A percentile compares a stretch with the other conserved stretches of the same genome.
These are phyloP conservation scores for Pseudozyma sp. DNA, from an alignment of 1,284 basidiomycete genomes.

Conservation along the genomic window DNA sequence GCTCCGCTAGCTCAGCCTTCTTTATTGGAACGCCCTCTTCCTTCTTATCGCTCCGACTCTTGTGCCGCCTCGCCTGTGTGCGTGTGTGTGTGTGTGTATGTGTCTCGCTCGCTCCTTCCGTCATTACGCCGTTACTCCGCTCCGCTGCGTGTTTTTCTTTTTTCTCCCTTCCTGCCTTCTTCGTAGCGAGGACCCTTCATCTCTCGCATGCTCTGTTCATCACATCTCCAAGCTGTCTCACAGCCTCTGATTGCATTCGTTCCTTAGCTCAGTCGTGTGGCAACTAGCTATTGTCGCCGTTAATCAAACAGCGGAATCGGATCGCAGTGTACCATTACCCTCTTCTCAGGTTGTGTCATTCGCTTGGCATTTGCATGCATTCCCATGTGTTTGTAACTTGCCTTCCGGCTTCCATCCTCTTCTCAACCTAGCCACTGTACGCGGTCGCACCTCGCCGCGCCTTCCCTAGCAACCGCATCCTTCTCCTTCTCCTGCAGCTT, in stretches of 20 bases:
- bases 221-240: no score
- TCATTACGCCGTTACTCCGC: background rate
- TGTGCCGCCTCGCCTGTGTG: no score
- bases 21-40: no score
- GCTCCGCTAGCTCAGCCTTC: no score
- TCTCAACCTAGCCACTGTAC: constrained; percentile 2
- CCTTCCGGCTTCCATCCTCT: constrained; percentile 10
- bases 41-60: no score
- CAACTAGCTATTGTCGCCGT: background rate
- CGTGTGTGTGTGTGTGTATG: no score
- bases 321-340: background rate
- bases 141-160: background rate
- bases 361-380: constrained; percentile 2
- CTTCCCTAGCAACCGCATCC: background rate
- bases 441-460: constrained; percentile 3
- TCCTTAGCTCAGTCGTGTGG: no score
- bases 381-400: constrained; percentile 12
- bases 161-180: background rate
- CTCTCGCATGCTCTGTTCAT: background rate
- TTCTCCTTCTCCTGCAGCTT: background rate
- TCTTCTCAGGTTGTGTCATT: no score
- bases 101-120: no score
- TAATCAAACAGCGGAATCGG: background rate
- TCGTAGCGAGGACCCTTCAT: background rate
- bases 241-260: no score